Evolutionary conservation across 2,329 filamentous ascomycete species (phyloP).

Genomic region (Herpotrichia juniperi): DNA sequence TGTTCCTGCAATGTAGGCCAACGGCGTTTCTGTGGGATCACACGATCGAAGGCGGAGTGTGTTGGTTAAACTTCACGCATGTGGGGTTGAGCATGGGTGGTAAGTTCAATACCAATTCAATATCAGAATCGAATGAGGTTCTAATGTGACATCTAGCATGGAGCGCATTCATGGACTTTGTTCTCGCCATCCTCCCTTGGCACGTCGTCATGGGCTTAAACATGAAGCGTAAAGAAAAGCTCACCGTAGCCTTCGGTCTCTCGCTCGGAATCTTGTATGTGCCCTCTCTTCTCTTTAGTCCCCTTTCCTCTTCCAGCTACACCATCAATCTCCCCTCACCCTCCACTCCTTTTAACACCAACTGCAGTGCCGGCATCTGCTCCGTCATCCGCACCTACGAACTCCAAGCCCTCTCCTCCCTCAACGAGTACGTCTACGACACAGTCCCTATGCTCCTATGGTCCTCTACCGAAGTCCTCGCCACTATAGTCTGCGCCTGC

Average conservation of each 20-base stretch:
- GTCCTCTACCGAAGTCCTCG: constrained; percentile 50
- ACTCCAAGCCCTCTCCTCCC: constrained; percentile 31
- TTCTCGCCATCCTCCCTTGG: constrained; percentile 43
- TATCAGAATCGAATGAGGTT: neutral
- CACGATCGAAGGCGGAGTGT: constrained; percentile 28
- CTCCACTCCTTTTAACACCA: neutral
- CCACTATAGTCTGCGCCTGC: constrained; percentile 58
- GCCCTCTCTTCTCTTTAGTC: neutral
- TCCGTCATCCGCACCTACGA: constrained; percentile 38
- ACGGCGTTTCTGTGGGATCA: constrained; percentile 34
- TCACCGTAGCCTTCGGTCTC: constrained; percentile 38
- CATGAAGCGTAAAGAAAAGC: constrained; percentile 43
- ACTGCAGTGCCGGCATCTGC: constrained; percentile 35
- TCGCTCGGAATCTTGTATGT: constrained; percentile 36
- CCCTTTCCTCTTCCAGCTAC: too few relatives aligned
- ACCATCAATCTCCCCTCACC: neutral
- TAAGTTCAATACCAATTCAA: constrained; percentile 7
- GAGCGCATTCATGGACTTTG: constrained; percentile 42
- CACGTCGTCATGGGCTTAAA: constrained; percentile 39
- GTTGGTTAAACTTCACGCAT: constrained; percentile 34
- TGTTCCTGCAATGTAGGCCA: constrained; percentile 36
- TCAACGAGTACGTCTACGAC: constrained; percentile 39
- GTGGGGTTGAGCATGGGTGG: constrained; percentile 36
- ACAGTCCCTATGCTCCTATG: constrained; percentile 38
- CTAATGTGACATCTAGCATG: constrained; percentile 25